Conservation (phyloP, 441 rosid genomes). For the Sinapis alba region DNA sequence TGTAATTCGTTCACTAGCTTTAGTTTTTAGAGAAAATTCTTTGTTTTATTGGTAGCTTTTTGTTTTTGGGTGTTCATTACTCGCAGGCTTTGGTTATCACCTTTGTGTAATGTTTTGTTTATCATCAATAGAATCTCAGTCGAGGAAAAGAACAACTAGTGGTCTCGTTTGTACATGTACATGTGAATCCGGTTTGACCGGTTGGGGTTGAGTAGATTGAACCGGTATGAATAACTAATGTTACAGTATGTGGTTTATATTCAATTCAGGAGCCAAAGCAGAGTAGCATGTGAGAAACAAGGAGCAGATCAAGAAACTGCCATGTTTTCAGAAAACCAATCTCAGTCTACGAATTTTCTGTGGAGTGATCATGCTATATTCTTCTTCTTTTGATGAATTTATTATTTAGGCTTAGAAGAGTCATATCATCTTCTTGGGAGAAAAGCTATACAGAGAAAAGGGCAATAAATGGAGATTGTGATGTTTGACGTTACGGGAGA, state of each 20-base stretch:
- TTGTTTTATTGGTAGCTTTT: no score
- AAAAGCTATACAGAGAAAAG: constrained; percentile 1
- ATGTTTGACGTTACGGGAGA: constrained; percentile 37
- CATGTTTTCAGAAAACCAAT: constrained; percentile 25
- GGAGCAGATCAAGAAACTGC: constrained; percentile 19
- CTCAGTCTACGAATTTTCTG: constrained; percentile 1
- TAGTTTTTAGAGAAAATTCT: no score
- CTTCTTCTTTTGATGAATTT: not conserved
- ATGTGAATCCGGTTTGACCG: constrained; percentile 8
- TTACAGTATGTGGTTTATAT: not conserved
- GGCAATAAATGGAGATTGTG: constrained; percentile 34
- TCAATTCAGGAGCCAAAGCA: not conserved
- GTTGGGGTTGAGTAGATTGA: not conserved
- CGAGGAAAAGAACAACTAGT: no score
- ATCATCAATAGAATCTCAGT: no score
- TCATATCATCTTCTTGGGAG: constrained; percentile 18
- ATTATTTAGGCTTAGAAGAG: not conserved
- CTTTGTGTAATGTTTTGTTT: no score
- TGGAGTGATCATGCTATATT: constrained; percentile 19
- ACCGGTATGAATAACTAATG: not conserved
- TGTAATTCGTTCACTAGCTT: no score
- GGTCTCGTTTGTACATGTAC: not conserved
- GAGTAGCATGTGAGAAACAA: constrained; percentile 36
- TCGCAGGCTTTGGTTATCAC: no score
- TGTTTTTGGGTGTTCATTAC: no score